Evolutionary conservation across 73 alveolate genomes (phyloP).

Genomic region (Paramecium biaurelia): DNA sequence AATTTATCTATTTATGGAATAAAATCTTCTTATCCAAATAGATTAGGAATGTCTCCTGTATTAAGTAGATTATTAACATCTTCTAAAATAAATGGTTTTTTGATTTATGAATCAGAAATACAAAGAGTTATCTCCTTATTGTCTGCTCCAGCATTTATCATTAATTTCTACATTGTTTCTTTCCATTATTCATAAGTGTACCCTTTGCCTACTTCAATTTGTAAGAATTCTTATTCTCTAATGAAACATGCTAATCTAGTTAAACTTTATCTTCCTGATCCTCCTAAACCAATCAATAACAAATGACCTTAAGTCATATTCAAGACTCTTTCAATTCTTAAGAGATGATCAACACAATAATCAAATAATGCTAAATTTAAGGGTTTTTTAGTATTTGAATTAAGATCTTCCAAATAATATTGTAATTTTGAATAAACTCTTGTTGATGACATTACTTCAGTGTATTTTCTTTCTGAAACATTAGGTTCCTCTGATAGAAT

Average conservation of each 20-base stretch:
- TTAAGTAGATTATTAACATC: constrained; percentile 60
- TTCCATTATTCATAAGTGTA: constrained; percentile 80
- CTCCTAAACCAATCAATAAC: constrained; percentile 83
- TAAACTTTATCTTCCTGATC: constrained; percentile 79
- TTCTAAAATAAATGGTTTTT: constrained; percentile 50
- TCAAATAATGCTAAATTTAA: constrained; percentile 81
- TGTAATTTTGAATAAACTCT: constrained; percentile 57
- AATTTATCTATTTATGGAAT: constrained; percentile 54
- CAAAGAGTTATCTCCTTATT: constrained; percentile 82
- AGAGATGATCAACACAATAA: constrained; percentile 75
- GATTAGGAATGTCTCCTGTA: constrained; percentile 67
- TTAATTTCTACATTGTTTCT: constrained; percentile 72
- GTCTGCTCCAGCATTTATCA: constrained; percentile 77
- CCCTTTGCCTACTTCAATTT: constrained; percentile 72
- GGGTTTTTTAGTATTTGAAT: constrained; percentile 71
- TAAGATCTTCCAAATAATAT: constrained; percentile 70
- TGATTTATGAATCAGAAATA: constrained; percentile 43
- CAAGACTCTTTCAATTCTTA: constrained; percentile 76
- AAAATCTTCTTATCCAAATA: constrained; percentile 60
- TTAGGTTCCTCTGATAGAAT: constrained; percentile 30
- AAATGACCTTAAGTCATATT: constrained; percentile 81
- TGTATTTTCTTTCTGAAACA: constrained; percentile 32
- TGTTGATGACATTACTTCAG: constrained; percentile 30
- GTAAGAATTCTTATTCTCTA: constrained; percentile 65
- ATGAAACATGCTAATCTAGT: constrained; percentile 71